Evolutionary conservation across 371 early-diverging fungal species (phyloP).

Genomic region (Chytridiales sp.): DNA sequence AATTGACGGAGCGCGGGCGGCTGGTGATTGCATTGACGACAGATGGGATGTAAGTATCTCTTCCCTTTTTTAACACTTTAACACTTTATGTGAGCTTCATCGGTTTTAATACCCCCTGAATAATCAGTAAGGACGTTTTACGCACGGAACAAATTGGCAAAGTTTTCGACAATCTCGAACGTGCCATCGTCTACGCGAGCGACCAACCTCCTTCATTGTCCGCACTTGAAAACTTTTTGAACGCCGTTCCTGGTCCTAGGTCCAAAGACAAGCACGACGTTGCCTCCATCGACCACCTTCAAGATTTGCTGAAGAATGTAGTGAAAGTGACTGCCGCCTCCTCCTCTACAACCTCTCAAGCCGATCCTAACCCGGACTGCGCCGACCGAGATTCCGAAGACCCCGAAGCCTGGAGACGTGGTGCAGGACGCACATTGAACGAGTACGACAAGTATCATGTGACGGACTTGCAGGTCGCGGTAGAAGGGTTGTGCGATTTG

Average conservation of each 20-base stretch:
- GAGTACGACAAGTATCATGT: neutral
- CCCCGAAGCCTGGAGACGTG: neutral
- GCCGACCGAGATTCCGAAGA: neutral
- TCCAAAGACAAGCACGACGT: too few relatives aligned
- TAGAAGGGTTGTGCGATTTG: conserved; percentile 13
- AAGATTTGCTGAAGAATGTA: neutral
- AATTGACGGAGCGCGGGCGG: conserved; percentile 7
- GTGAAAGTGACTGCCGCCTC: neutral
- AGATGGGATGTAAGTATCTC: conserved; percentile 20
- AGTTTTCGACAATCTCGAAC: conserved; percentile 3
- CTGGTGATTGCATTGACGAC: conserved; percentile 11
- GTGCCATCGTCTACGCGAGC: conserved; percentile 1
- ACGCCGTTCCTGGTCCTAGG: too few relatives aligned
- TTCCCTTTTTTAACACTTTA: neutral
- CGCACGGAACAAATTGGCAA: conserved; percentile 13
- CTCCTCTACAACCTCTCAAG: too few relatives aligned
- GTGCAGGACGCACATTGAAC: neutral
- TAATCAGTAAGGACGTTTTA: conserved; percentile 18
- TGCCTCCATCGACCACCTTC: too few relatives aligned
- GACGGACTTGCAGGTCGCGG: conserved; percentile 8
- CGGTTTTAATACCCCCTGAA: neutral
- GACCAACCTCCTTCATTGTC: too few relatives aligned
- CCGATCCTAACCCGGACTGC: neutral
- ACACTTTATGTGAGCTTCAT: neutral
- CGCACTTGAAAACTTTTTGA: neutral